Conservation (phyloP, 176 grass and related monocot species). For the Lolium multiflorum region DNA sequence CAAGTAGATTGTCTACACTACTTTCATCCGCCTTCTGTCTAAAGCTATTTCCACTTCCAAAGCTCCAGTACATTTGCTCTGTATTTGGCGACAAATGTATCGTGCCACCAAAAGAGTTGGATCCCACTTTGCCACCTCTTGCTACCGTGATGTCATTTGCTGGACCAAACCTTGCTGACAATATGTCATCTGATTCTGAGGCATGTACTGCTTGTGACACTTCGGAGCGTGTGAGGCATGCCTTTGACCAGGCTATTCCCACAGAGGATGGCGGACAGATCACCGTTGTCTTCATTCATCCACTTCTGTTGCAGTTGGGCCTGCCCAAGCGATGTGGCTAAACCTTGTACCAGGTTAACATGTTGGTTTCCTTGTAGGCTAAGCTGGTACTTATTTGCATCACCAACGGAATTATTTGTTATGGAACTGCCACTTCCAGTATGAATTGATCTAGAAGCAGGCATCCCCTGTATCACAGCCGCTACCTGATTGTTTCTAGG, state of each 20-base stretch:
- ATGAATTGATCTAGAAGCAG: constrained; percentile 60
- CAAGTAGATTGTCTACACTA: constrained; percentile 41
- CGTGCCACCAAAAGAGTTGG: constrained; percentile 46
- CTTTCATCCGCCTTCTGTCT: constrained; percentile 46
- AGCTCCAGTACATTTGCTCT: constrained; percentile 64
- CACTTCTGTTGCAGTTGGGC: constrained; percentile 59
- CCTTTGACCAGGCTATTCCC: constrained; percentile 42
- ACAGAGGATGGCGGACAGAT: constrained; percentile 51
- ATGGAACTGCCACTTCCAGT: constrained; percentile 34
- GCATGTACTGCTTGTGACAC: constrained; percentile 47
- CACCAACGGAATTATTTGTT: constrained; percentile 49
- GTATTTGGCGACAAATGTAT: constrained; percentile 34
- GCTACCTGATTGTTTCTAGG: constrained; percentile 48
- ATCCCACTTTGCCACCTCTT: constrained; percentile 58
- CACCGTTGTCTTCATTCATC: constrained; percentile 59
- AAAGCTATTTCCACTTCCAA: constrained; percentile 56
- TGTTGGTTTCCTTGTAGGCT: constrained; percentile 53
- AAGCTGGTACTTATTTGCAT: constrained; percentile 65
- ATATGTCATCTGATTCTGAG: constrained; percentile 49
- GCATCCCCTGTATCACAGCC: constrained; percentile 55
- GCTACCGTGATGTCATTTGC: constrained; percentile 49
- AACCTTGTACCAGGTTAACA: constrained; percentile 50
- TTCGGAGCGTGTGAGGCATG: constrained; percentile 45
- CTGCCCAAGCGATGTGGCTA: constrained; percentile 56
- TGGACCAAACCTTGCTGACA: constrained; percentile 37